Evolutionary conservation across 768 basidiomycete genomes (phyloP), one percentile per base, ranked within the genome.

Genomic region (Boletellus ananas): DNA sequence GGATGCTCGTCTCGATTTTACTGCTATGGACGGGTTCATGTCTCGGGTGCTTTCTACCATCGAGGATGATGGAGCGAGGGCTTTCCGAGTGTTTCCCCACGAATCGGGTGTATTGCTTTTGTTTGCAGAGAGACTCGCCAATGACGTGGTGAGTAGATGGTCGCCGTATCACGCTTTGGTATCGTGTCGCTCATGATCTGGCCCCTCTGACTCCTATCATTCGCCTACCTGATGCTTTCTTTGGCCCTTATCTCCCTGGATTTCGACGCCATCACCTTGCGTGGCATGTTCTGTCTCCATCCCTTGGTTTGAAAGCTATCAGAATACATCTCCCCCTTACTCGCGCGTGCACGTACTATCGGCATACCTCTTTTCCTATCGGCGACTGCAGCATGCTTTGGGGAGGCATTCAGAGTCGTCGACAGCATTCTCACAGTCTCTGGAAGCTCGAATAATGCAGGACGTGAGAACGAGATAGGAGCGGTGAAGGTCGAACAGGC

Each of bases 1-100:
- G 45, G 77, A 80, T n/a, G 72, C 75, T 31, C 71, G 73, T 35
- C 77, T 98, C 31, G 84, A 90, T 63, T 97, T 99, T 63, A 85
- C 85, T 21, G 80, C 95, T 2, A 98, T 99, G 96, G 92, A 95
- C 64, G 78, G 73, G 18, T 98, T 94, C 69, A 93, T 98, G 74
- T 72, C 72, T 1, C 75, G 77, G 37, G 74, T 94, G 11, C 63
- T 94, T 6, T 64, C 70, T 8, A 75, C 87, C 4, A 75, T 97
- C 17, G 63, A 70, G 3, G 81, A 85, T 35, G 85, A 97, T 54
- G 94, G 94, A 1, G 74, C 84, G 0, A 74, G 86, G 31, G 94
- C 93, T 11, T 84, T 86, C 8, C 77, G 87, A 20, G 86, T 97
- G 17, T 98, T 99, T 63, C 95, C 95, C 1, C 79, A 80, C 0